Base-by-base conservation (phyloP, 2,329 filamentous ascomycete species). In the Sodiomyces alkalinus region DNA sequence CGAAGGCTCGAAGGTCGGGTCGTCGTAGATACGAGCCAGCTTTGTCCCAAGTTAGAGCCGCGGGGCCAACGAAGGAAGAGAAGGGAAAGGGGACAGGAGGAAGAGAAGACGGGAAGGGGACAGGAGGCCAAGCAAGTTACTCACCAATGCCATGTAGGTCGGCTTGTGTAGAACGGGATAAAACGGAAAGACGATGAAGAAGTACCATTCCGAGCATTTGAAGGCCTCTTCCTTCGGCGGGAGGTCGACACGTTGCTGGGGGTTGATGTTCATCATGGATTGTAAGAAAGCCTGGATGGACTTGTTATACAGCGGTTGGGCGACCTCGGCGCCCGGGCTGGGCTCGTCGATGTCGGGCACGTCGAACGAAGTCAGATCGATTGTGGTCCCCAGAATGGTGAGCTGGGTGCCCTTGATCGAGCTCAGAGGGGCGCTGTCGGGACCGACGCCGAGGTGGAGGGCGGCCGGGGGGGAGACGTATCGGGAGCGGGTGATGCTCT, bases 141-240 rank as follows among this genome's bases (percentile, higher is more conserved):
- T 52, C 56, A 85, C 72, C 41, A 86, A 48, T 27, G 60, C 56
- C 58, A 81, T 65, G 38, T 83, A 80, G 3, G 71, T 69, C 1
- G 78, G 78, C 45, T 76, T 76, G 53, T 90, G 79, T n/a, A 92
- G 58, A 7, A 87, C 51, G 3, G 83, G 82, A 8, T 75, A 56
- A 46, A 82, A 90, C 3, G 73, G 65, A 40, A 77, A 71, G 18
- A 86, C 56, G 27, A 75, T 73, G 25, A 74, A 58, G 34, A 90
- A 81, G 45, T 80, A 92, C 72, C 75, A 83, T 27, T 76, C 64
- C 6, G 74, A 69, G 42, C 79, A 83, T 19, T 64, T 71, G 29
- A 79, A 66, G 19, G 75, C 75, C 28, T 80, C 67, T 6, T 65
- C 55, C 30, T 69, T 70, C 1, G 62, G 51, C 3, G 82, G 82